These are phyloP conservation scores for Balansia obtecta DNA, from an alignment of 2,329 filamentous ascomycete species.

Conservation along the genomic window DNA sequence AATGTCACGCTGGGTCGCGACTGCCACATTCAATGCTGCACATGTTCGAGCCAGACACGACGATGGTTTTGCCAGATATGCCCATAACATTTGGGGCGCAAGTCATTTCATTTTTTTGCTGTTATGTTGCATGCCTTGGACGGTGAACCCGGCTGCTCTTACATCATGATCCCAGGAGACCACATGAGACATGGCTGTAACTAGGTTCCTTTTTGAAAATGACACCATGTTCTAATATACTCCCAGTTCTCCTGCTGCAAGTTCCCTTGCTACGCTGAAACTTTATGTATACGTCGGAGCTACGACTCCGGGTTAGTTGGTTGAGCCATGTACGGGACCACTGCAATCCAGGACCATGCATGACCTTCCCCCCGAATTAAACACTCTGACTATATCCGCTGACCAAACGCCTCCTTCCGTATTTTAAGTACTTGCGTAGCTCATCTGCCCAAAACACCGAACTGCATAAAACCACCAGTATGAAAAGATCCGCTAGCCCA, in stretches of 20 bases:
- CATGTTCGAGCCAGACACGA: too few relatives aligned
- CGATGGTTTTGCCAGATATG: too few relatives aligned
- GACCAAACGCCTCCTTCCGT: slow-evolving; percentile 43
- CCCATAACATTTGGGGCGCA: too few relatives aligned
- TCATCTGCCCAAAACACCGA: slow-evolving; percentile 95
- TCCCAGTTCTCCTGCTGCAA: neutral
- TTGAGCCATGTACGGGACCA: neutral
- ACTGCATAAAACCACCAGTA: slow-evolving; percentile 66
- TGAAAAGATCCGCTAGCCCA: slow-evolving; percentile 57
- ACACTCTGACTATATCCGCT: slow-evolving; percentile 54
- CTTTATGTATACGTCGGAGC: neutral
- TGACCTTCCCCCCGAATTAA: slow-evolving; percentile 19
- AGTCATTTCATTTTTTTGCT: too few relatives aligned
- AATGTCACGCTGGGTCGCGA: neutral
- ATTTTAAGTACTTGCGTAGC: slow-evolving; percentile 64
- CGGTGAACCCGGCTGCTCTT: too few relatives aligned
- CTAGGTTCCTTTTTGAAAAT: neutral
- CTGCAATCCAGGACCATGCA: neutral
- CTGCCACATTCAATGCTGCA: neutral
- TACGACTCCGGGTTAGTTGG: neutral
- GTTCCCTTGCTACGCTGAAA: neutral
- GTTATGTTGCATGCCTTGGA: too few relatives aligned
- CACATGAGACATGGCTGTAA: neutral
- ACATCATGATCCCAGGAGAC: too few relatives aligned
- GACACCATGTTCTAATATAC: neutral